A percentile compares a stretch with the other conserved stretches of the same genome.
Evolutionary conservation across 352 stramenopile genomes (phyloP).

Genomic region (Globisporangium cylindrosporum): DNA sequence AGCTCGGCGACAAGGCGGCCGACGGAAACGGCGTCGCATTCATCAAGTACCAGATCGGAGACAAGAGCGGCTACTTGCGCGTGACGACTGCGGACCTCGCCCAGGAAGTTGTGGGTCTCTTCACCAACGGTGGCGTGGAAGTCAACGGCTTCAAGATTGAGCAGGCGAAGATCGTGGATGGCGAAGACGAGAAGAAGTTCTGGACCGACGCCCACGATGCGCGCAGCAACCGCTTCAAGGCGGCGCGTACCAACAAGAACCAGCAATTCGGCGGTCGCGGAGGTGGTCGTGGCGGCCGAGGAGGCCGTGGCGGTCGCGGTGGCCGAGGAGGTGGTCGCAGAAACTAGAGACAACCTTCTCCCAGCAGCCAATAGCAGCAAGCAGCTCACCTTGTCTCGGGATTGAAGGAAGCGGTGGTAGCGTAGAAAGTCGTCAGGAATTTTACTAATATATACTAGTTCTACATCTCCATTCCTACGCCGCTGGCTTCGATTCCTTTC

Average conservation of each 20-base stretch:
- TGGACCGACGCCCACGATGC: conserved; percentile 74
- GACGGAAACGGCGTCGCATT: conserved; percentile 71
- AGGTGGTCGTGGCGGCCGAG: conserved; percentile 38
- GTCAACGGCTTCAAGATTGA: conserved; percentile 67
- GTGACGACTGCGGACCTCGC: conserved; percentile 57
- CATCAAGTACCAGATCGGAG: conserved; percentile 85
- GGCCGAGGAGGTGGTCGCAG: conserved; percentile 23
- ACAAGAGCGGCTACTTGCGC: conserved; percentile 64
- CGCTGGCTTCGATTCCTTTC: not conserved
- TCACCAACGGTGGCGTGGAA: conserved; percentile 56
- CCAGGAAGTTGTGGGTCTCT: conserved; percentile 60
- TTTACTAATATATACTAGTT: conserved; percentile 30
- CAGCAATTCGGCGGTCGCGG: conserved; percentile 37
- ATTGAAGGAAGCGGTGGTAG: conserved; percentile 2
- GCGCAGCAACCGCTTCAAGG: conserved; percentile 78
- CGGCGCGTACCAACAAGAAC: conserved; percentile 72
- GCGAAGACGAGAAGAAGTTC: conserved; percentile 84
- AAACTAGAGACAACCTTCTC: conserved; percentile 19
- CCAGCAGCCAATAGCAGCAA: not conserved
- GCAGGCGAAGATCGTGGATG: conserved; percentile 54
- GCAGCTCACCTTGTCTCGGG: not conserved
- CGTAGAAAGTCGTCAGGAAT: conserved; percentile 16
- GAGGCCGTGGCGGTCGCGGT: conserved; percentile 34
- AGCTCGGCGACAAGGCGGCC: conserved; percentile 64
- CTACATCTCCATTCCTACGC: conserved; percentile 5